Evolutionary conservation across 768 basidiomycete species (phyloP).

Genomic region (Lactarius hengduanensis): DNA sequence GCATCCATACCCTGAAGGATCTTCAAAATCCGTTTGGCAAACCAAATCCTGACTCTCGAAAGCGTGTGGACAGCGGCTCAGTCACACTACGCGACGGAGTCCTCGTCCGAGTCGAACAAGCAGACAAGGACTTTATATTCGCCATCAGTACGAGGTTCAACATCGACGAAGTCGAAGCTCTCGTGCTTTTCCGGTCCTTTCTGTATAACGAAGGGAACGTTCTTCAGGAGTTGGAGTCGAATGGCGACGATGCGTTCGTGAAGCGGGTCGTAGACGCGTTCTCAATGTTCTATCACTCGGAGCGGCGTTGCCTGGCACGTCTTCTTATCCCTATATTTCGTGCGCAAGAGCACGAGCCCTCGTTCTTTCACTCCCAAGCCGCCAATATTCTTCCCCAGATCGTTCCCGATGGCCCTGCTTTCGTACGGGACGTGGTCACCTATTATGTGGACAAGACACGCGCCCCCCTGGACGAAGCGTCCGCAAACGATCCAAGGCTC

Average conservation of each 20-base stretch:
- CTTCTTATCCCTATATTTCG: constrained; percentile 74
- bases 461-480: constrained; percentile 46
- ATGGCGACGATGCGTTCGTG: constrained; percentile 46
- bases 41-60: constrained; percentile 65
- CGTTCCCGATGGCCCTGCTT: constrained; percentile 62
- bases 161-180: constrained; percentile 80
- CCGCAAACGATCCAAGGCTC: constrained; percentile 51
- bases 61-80: constrained; percentile 62
- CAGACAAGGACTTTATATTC: constrained; percentile 65
- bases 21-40: constrained; percentile 65
- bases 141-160: constrained; percentile 71
- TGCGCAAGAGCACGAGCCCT: constrained; percentile 56
- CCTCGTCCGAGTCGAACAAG: constrained; percentile 59
- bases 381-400: constrained; percentile 54
- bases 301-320: constrained; percentile 69
- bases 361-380: constrained; percentile 56
- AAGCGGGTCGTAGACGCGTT: constrained; percentile 67
- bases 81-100: constrained; percentile 69
- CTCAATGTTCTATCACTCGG: constrained; percentile 79
- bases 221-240: constrained; percentile 33
- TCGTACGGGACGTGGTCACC: constrained; percentile 56
- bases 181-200: constrained; percentile 72
- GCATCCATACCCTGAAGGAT: constrained; percentile 55
- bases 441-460: constrained; percentile 60
- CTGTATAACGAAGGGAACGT: constrained; percentile 64